Conservation (phyloP, 495 filamentous ascomycete species). For the Aspergillus affinis region DNA sequence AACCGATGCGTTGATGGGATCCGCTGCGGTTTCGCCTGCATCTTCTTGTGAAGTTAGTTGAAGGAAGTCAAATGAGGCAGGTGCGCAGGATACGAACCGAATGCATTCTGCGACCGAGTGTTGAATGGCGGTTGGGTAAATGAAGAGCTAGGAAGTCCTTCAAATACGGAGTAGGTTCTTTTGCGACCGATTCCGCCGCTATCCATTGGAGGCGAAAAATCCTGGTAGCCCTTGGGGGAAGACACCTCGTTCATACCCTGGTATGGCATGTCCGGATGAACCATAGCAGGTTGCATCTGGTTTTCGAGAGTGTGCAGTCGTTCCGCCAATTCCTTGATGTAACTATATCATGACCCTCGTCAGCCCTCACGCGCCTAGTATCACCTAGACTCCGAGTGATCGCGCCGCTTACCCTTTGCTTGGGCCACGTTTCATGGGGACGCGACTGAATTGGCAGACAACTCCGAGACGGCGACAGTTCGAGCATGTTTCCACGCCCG, state of each 20-base stretch:
- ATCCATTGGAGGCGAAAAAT: slow-evolving; percentile 50
- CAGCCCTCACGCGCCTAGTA: slow-evolving; percentile 20
- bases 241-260: slow-evolving; percentile 49
- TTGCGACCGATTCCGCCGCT: slow-evolving; percentile 45
- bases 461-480: slow-evolving; percentile 79
- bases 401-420: slow-evolving; percentile 75
- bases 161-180: slow-evolving; percentile 57
- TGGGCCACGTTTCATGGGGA: slow-evolving; percentile 92
- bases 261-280: slow-evolving; percentile 47
- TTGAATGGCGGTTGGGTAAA: slow-evolving; percentile 48
- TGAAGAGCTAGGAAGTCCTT: slow-evolving; percentile 48
- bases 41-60: slow-evolving; percentile 30
- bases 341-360: slow-evolving; percentile 48
- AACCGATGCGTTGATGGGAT: slow-evolving; percentile 41
- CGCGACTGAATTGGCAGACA: slow-evolving; percentile 83
- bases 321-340: slow-evolving; percentile 95
- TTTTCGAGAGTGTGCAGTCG: slow-evolving; percentile 81
- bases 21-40: slow-evolving; percentile 39
- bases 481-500: slow-evolving; percentile 75
- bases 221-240: slow-evolving; percentile 44
- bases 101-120: slow-evolving; percentile 41
- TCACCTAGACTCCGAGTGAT: slow-evolving; percentile 7
- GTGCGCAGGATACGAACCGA: slow-evolving; percentile 24
- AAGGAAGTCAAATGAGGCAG: slow-evolving; percentile 5
- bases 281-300: slow-evolving; percentile 52